A percentile compares a stretch with the other conserved stretches of the same genome.
Conservation (phyloP, 768 basidiomycete species). For the Sarcomyxa edulis region DNA sequence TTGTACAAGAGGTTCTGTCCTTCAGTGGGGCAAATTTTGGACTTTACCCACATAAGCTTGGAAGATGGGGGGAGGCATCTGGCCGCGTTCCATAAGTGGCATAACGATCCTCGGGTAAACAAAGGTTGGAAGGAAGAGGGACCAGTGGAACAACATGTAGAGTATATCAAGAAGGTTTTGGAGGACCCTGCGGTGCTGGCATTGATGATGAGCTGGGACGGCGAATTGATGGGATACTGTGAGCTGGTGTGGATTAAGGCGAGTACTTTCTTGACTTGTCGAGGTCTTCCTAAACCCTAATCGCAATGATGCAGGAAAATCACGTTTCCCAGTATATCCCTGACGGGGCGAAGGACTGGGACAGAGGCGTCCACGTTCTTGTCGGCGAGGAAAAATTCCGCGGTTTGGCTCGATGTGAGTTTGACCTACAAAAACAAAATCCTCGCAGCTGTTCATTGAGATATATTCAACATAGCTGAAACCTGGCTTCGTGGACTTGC, state of each 20-base stretch:
- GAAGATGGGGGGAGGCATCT: slow-evolving; percentile 25
- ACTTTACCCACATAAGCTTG: slow-evolving; percentile 25
- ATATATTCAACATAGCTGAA: slow-evolving; percentile 20
- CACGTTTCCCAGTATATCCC: slow-evolving; percentile 25
- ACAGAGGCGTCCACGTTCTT: slow-evolving; percentile 37
- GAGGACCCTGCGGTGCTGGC: slow-evolving; percentile 33
- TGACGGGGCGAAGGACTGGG: slow-evolving; percentile 16
- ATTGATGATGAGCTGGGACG: slow-evolving; percentile 44
- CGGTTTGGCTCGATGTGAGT: slow-evolving; percentile 35
- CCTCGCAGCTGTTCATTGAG: neutral
- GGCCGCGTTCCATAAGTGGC: slow-evolving; percentile 42
- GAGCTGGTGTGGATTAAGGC: slow-evolving; percentile 44
- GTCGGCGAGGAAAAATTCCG: slow-evolving; percentile 43
- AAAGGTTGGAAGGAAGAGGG: slow-evolving; percentile 42
- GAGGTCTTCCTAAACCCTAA: too few species aligned
- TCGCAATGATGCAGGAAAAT: too few species aligned
- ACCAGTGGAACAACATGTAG: slow-evolving; percentile 34
- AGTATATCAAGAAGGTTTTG: slow-evolving; percentile 29
- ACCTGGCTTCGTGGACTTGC: slow-evolving; percentile 30
- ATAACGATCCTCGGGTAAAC: slow-evolving; percentile 42
- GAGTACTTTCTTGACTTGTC: too few species aligned
- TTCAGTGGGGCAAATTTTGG: slow-evolving; percentile 23
- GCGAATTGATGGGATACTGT: slow-evolving; percentile 35
- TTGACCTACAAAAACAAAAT: neutral
- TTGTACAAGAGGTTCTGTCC: slow-evolving; percentile 35